Conservation (phyloP, 495 filamentous ascomycete genomes). For the Aspergillus olivimuriae region DNA sequence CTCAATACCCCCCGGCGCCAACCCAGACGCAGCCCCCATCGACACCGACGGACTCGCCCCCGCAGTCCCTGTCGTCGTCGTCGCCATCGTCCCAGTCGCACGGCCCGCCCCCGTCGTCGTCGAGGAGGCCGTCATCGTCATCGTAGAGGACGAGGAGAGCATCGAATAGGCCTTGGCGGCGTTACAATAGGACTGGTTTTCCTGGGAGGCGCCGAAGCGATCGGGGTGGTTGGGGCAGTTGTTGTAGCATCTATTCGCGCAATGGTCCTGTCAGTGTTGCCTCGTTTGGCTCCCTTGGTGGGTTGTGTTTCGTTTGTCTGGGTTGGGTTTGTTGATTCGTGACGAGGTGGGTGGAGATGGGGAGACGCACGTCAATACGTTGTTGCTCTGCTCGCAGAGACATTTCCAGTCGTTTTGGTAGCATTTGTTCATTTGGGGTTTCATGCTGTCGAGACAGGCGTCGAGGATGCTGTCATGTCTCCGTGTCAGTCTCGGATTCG, state of each 20-base stretch:
- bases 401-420: slow-evolving; percentile 21
- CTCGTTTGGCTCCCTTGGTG: neutral
- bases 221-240: slow-evolving; percentile 23
- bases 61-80: neutral
- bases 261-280: neutral
- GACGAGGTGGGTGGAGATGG: neutral
- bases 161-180: neutral
- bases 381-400: slow-evolving; percentile 26
- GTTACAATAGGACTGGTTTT: neutral
- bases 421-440: slow-evolving; percentile 21
- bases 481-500: neutral
- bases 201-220: neutral
- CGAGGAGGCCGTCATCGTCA: slow-evolving; percentile 3
- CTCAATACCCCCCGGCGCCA: no score
- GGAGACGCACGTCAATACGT: slow-evolving; percentile 23
- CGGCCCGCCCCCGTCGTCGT: neutral
- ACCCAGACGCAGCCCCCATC: no score
- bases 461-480: slow-evolving; percentile 22
- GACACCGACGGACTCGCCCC: no score
- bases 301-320: slow-evolving; percentile 1
- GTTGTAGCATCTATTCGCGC: slow-evolving; percentile 29
- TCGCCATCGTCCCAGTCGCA: neutral
- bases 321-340: neutral
- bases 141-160: neutral
- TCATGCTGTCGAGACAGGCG: slow-evolving; percentile 21